A percentile compares a stretch with the other conserved stretches of the same genome.
These are phyloP conservation scores for Coemansia sp. DNA, from an alignment of 192 early-diverging fungal genomes.

Conservation along the genomic window DNA sequence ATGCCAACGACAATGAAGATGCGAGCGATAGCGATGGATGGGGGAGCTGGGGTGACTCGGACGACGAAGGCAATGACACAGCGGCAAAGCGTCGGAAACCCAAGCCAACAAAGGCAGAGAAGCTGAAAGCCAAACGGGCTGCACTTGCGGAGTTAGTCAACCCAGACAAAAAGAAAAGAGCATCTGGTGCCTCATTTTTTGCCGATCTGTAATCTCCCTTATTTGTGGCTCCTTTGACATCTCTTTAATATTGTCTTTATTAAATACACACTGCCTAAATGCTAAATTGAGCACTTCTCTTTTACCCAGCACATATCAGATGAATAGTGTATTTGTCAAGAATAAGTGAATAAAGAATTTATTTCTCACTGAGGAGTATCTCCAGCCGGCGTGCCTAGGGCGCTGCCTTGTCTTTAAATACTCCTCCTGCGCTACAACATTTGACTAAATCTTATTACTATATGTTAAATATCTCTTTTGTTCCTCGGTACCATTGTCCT, in stretches of 20 bases:
- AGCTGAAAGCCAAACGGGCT: slow-evolving; percentile 24
- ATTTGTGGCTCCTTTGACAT: not conserved
- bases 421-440: too few species aligned
- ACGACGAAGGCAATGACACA: slow-evolving; percentile 13
- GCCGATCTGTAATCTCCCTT: slow-evolving; percentile 23
- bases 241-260: not conserved
- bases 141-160: slow-evolving; percentile 18
- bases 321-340: too few species aligned
- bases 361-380: too few species aligned
- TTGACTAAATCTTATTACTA: too few species aligned
- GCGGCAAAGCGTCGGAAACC: slow-evolving; percentile 1
- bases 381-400: too few species aligned
- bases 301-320: too few species aligned
- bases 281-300: too few species aligned
- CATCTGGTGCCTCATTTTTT: slow-evolving; percentile 29
- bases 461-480: too few species aligned
- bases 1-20: slow-evolving; percentile 3
- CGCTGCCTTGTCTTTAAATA: too few species aligned
- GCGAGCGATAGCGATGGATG: slow-evolving; percentile 23
- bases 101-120: slow-evolving; percentile 20
- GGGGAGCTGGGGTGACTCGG: slow-evolving; percentile 44
- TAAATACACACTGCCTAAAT: not conserved
- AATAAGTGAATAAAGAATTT: too few species aligned
- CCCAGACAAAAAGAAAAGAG: slow-evolving; percentile 11
- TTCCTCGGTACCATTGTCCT: too few species aligned